Evolutionary conservation across 2,329 filamentous ascomycete species (phyloP), one percentile per base, ranked within the genome.

Genomic region (Phaeomoniella chlamydospora): DNA sequence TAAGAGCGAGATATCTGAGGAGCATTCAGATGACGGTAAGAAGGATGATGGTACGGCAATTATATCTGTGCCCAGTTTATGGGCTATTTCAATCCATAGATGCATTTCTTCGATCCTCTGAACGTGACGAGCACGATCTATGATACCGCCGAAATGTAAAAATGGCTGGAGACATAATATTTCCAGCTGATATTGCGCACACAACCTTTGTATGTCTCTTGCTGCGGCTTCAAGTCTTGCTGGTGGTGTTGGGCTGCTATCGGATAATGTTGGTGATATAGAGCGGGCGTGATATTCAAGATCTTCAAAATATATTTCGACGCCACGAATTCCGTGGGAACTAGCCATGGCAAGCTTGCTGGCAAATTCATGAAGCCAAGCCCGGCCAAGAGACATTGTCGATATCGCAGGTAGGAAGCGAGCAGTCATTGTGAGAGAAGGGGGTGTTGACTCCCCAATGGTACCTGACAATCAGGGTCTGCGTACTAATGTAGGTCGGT

Each of bases 281-380:
- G 30, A 32, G 14, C 30, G 32, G 44, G 77, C 72, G 11, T 80
- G 49, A 46, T 75, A 72, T 39, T 72, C 61, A 3, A 88, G 67
- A 52, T 88, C 82, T 51, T 88, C 81, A 54, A 79, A 76, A 61
- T 85, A 86, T 14, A 86, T 65, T 52, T 88, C 82, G 43, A 88
- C 71, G 35, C 78, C 80, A 39, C 68, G 55, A 50, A 84, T 74
- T 14, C 75, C 76, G 45, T 80, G 67, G 37, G 65, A 61, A 4
- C 70, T 62, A 6, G 81, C 81, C 59, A 75, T 70, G 50, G 76
- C 66, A 34, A 88, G 68, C 50, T 86, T 88, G 49, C 70, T 59
- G 1, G 65, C 55, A 15, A 88, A 64, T 17, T 65, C 62, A 54
- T 88, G 82, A 43, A 79, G 73, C 50, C 77, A 78, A 47, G 74